phyloP scores from a whole-genome alignment of 2,329 filamentous ascomycete species.

The Exophiala viscosa region DNA sequence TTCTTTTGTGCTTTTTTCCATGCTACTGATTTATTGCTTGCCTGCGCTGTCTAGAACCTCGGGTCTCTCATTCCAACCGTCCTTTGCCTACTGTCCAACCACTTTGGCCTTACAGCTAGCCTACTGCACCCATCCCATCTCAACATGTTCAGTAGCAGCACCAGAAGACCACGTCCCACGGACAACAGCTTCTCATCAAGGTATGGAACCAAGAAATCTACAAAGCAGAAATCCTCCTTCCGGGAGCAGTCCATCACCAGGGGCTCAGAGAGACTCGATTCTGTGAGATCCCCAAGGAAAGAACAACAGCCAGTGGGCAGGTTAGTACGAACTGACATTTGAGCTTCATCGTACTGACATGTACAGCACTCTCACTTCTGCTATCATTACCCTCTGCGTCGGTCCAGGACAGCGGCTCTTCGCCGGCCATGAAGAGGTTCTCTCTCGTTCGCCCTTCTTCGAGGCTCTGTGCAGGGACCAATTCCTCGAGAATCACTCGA shows the following conservation, averaged over 20 bases:
- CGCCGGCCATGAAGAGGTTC: conserved; percentile 83
- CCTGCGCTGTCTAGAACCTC: background rate
- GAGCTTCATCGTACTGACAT: conserved; percentile 3
- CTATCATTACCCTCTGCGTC: conserved; percentile 76
- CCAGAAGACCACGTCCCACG: conserved; percentile 25
- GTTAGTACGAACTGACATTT: conserved; percentile 30
- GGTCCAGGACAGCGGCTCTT: conserved; percentile 83
- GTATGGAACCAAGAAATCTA: conserved; percentile 42
- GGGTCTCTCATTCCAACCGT: background rate
- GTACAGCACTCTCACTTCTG: conserved; percentile 55
- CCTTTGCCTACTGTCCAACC: background rate
- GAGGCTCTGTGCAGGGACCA: conserved; percentile 59
- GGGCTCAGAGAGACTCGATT: conserved; percentile 24
- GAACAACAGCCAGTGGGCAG: conserved; percentile 34
- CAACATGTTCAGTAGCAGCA: conserved; percentile 19
- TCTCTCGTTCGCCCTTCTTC: conserved; percentile 77
- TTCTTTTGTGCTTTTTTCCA: background rate
- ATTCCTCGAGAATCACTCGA: conserved; percentile 58
- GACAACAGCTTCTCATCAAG: conserved; percentile 38
- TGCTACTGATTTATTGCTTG: background rate
- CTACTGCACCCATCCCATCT: background rate
- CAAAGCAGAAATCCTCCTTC: conserved; percentile 34
- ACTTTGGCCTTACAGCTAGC: background rate
- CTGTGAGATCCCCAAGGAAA: conserved; percentile 22
- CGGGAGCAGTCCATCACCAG: conserved; percentile 31